Base-by-base conservation (phyloP, 306 rosid species). In the Pyrus bretschneideri region DNA sequence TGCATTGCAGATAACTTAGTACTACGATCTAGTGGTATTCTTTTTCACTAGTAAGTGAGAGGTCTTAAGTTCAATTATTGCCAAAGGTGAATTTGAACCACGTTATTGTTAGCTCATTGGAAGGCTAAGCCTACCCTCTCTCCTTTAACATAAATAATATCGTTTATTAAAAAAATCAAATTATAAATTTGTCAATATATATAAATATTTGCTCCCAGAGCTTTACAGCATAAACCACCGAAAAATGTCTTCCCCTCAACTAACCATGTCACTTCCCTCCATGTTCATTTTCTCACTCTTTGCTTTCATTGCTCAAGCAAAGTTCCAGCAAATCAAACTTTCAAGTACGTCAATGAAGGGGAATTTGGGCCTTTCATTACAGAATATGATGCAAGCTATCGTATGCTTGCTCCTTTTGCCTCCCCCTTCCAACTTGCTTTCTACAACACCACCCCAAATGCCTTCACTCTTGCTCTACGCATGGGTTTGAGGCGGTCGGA, bases 371-470 rank as follows among this genome's bases (percentile, higher is more conserved):
- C 78, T 0, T 87, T 3, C 78, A 23, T 80, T 27, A 81, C 81
- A 0, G 97, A 90, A 76, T 92, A 90, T 49, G 91, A 73, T 10
- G 92, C 49, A 46, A 75, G 49, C 74, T 90, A 90, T 70, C 69
- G 93, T 18, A 29, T 31, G 70, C 70, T 85, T 18, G 21, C 35
- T 62, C 42, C 73, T 31, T 84, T 70, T 75, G 71, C 57, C 22
- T 46, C 90, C 1, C 96, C 91, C 0, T 92, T 90, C 74, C 91
- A 90, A 70, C 76, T 92, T 17, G 77, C 78, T n/a, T 92, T 92
- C 81, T 90, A 90, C 84, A 90, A 92, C 77, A 90, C 89, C 8
- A 93, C 94, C 5, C 91, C 93, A 4, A 85, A 91, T 22, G 85
- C 89, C 49, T 90, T 38, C 88, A 89, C 92, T 12, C 88, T 93